Percentiles rank a stretch among this genome's conserved stretches.
Conservation (phyloP, 1,139 yeast species). For the Hyphopichia buzzinii region DNA sequence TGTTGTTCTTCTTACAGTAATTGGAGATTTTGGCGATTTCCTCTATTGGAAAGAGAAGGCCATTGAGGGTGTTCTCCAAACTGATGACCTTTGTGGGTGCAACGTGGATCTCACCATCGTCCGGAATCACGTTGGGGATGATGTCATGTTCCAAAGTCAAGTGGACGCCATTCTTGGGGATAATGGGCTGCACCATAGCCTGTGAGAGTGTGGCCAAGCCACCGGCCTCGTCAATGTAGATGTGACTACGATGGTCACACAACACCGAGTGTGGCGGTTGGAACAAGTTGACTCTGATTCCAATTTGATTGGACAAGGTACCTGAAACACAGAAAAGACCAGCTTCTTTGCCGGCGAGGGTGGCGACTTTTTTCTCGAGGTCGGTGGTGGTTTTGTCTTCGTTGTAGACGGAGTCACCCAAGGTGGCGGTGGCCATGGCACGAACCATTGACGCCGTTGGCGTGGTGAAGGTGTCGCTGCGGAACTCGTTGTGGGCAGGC, state of each 20-base stretch:
- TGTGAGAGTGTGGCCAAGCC: conserved; percentile 46
- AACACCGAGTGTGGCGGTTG: conserved; percentile 47
- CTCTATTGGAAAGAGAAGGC: conserved; percentile 42
- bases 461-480: conserved; percentile 49
- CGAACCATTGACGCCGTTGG: conserved; percentile 42
- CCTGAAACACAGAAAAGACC: conserved; percentile 46
- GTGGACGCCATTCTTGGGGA: conserved; percentile 36
- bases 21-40: conserved; percentile 37
- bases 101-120: conserved; percentile 47
- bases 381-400: conserved; percentile 37
- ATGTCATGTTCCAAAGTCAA: conserved; percentile 42
- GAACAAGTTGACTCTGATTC: conserved; percentile 35
- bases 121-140: conserved; percentile 39
- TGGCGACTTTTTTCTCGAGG: conserved; percentile 35
- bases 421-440: conserved; percentile 24
- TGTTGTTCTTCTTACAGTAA: conserved; percentile 35
- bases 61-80: conserved; percentile 47
- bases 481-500: conserved; percentile 39
- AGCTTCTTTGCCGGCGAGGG: conserved; percentile 40
- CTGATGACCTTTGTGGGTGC: conserved; percentile 49
- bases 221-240: conserved; percentile 43
- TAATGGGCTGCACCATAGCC: conserved; percentile 43
- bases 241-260: conserved; percentile 42
- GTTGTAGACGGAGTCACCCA: conserved; percentile 46
- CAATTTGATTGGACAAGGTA: conserved; percentile 47